Evolutionary conservation across 495 filamentous ascomycete species (phyloP).

Genomic region (Paragyromitra xinjiangensis): DNA sequence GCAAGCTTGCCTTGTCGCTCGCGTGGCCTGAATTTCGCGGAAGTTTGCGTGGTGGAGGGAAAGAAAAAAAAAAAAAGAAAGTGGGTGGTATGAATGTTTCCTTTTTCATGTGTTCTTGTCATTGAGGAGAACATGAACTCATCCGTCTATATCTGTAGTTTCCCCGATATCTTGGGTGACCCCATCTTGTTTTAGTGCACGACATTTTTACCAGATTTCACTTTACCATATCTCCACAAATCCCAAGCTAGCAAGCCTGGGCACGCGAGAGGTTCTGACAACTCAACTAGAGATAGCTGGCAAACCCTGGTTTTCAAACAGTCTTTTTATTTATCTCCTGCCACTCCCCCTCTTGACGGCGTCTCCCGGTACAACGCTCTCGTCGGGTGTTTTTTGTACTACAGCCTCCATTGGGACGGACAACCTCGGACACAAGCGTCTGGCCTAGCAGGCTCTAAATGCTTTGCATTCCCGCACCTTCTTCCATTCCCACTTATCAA

Average conservation of each 20-base stretch:
- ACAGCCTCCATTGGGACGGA: constrained; percentile 13
- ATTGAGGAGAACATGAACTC: constrained; percentile 23
- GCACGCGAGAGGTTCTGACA: background rate
- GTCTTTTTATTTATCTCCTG: constrained; percentile 21
- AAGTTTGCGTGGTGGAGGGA: background rate
- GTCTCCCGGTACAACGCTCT: constrained; percentile 17
- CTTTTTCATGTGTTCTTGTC: constrained; percentile 23
- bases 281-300: constrained; percentile 19
- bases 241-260: constrained; percentile 10
- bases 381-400: constrained; percentile 14
- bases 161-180: constrained; percentile 40
- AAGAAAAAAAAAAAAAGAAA: constrained; percentile 6
- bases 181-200: constrained; percentile 31
- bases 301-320: constrained; percentile 13
- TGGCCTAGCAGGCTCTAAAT: constrained; percentile 13
- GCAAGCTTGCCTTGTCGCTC: constrained; percentile 27
- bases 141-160: constrained; percentile 37
- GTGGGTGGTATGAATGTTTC: constrained; percentile 11
- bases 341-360: constrained; percentile 1
- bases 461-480: constrained; percentile 22
- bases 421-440: constrained; percentile 1
- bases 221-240: constrained; percentile 10
- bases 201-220: constrained; percentile 34
- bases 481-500: background rate
- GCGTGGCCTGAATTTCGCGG: constrained; percentile 36